These are phyloP conservation scores for Talaromyces sp. DNA, from an alignment of 2,329 filamentous ascomycete genomes.

Conservation along the genomic window DNA sequence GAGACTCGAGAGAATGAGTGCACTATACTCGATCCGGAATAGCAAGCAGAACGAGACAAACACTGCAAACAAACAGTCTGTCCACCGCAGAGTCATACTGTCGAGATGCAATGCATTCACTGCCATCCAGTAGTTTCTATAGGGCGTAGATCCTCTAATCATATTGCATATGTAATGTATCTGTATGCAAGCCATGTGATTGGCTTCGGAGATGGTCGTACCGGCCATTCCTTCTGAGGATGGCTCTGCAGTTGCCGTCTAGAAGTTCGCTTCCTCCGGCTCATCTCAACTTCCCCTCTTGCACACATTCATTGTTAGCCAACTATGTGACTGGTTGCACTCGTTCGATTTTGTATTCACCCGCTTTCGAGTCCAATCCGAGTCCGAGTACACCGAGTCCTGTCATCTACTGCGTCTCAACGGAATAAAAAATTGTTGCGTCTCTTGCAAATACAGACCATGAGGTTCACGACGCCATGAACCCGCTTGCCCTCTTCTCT, in stretches of 20 bases:
- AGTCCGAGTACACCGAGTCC: background rate
- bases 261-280: background rate
- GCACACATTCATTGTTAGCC: background rate
- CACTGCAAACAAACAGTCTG: background rate
- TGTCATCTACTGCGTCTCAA: background rate
- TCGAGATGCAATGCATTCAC: too few species aligned
- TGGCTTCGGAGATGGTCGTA: background rate
- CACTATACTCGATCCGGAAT: background rate
- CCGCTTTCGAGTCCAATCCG: background rate
- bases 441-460: background rate
- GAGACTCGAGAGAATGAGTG: too few species aligned
- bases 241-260: background rate
- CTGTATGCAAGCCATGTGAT: background rate
- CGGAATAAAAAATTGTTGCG: background rate
- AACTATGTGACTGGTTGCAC: background rate
- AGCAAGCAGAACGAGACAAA: background rate
- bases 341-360: background rate
- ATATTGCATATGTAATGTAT: background rate
- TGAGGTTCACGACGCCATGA: constrained; percentile 15
- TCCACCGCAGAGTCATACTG: background rate
- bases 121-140: too few species aligned
- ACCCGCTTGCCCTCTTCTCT: constrained; percentile 12
- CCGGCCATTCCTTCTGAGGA: background rate
- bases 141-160: too few species aligned
- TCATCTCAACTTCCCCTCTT: background rate